phyloP scores from a whole-genome alignment of 495 filamentous ascomycete genomes.

The Aspergillus nidulans region DNA sequence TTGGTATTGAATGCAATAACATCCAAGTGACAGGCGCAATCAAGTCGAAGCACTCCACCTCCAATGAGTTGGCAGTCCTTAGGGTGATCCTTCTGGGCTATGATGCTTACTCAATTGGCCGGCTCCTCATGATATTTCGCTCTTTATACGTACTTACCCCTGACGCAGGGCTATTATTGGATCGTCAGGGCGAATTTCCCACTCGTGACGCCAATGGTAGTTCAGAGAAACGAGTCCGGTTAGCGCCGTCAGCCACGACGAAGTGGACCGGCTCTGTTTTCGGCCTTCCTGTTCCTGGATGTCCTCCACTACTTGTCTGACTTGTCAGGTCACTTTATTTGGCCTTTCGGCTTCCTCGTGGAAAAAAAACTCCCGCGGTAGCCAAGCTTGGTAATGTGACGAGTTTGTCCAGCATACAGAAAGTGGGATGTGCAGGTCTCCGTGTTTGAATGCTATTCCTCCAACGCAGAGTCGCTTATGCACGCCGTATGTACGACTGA shows the following conservation, averaged over 20 bases:
- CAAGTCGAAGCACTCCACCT: slow-evolving; percentile 5
- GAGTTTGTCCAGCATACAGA: slow-evolving; percentile 8
- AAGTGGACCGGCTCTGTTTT: slow-evolving; percentile 12
- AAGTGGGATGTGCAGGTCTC: slow-evolving; percentile 6
- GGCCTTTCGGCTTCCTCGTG: slow-evolving; percentile 15
- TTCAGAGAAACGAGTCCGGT: slow-evolving; percentile 10
- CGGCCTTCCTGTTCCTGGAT: slow-evolving; percentile 3
- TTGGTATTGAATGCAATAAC: neutral
- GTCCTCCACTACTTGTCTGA: slow-evolving; percentile 15
- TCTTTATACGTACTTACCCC: slow-evolving; percentile 4
- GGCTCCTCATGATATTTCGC: slow-evolving; percentile 1
- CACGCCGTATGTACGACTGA: slow-evolving; percentile 12
- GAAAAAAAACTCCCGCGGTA: neutral
- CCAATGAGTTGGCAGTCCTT: slow-evolving; percentile 19
- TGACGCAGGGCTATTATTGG: slow-evolving; percentile 15
- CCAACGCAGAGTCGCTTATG: slow-evolving; percentile 7
- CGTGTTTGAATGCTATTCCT: slow-evolving; percentile 4
- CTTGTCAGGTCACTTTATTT: slow-evolving; percentile 17
- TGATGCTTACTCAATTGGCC: neutral
- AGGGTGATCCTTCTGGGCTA: slow-evolving; percentile 5
- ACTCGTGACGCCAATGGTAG: slow-evolving; percentile 12
- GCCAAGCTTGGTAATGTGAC: slow-evolving; percentile 8
- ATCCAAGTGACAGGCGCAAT: neutral
- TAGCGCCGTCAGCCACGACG: slow-evolving; percentile 16
- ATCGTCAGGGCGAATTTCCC: slow-evolving; percentile 9